These are phyloP conservation scores for Stevia rebaudiana DNA, from an alignment of 140 eudicot genomes.

Conservation along the genomic window DNA sequence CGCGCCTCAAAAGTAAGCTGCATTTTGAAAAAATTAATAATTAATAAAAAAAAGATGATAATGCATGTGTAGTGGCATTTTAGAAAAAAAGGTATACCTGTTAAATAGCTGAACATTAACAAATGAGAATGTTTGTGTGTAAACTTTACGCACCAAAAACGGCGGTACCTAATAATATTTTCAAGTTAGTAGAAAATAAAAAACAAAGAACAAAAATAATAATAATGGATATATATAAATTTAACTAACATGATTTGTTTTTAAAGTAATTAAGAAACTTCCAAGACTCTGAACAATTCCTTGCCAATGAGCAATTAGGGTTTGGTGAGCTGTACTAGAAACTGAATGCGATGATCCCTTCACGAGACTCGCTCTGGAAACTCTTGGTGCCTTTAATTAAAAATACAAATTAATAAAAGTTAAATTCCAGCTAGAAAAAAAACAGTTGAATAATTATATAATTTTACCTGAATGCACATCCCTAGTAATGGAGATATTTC, in stretches of 20 bases:
- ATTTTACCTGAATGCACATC: slow-evolving; percentile 81
- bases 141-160: slow-evolving; percentile 86
- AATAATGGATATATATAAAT: slow-evolving; percentile 12
- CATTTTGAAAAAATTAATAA: slow-evolving; percentile 19
- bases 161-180: slow-evolving; percentile 68
- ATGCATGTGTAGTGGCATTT: slow-evolving; percentile 1
- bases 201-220: background rate
- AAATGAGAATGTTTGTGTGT: slow-evolving; percentile 87
- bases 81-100: slow-evolving; percentile 39
- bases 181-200: background rate
- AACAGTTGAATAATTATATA: background rate
- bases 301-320: slow-evolving; percentile 95
- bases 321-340: slow-evolving; percentile 75
- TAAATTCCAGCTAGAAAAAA: slow-evolving; percentile 11
- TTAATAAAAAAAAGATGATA: background rate
- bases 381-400: slow-evolving; percentile 76
- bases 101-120: slow-evolving; percentile 91
- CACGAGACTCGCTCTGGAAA: slow-evolving; percentile 89
- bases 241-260: slow-evolving; percentile 74
- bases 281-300: slow-evolving; percentile 88
- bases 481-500: slow-evolving; percentile 95
- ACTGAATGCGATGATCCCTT: slow-evolving; percentile 93
- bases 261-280: slow-evolving; percentile 60
- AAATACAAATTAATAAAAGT: slow-evolving; percentile 13
- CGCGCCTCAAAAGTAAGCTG: slow-evolving; percentile 92